Evolutionary conservation across 169 alveolate species (phyloP).

Genomic region (Plasmodium gallinaceum): DNA sequence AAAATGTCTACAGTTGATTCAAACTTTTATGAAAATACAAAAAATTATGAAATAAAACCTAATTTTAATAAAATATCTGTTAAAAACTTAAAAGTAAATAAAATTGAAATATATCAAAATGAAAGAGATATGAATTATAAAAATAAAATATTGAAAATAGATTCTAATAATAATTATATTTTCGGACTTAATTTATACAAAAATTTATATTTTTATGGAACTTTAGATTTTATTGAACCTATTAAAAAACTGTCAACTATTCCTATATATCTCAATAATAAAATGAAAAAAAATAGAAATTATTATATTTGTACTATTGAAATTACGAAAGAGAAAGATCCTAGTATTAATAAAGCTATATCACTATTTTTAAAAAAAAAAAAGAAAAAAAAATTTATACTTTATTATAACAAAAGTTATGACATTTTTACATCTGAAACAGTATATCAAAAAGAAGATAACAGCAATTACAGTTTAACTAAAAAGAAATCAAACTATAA

Average conservation of each 20-base stretch:
- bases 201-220: slow-evolving; percentile 24
- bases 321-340: slow-evolving; percentile 1
- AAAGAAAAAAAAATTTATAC: background rate
- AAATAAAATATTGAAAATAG: slow-evolving; percentile 13
- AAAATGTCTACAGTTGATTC: background rate
- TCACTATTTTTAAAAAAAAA: slow-evolving; percentile 23
- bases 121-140: slow-evolving; percentile 25
- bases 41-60: background rate
- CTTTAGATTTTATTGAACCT: background rate
- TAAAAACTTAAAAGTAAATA: slow-evolving; percentile 13
- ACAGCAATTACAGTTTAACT: background rate
- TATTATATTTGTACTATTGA: slow-evolving; percentile 19
- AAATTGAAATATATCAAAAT: slow-evolving; percentile 28
- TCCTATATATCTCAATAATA: slow-evolving; percentile 17
- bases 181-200: slow-evolving; percentile 11
- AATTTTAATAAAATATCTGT: background rate
- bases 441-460: background rate
- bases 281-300: slow-evolving; percentile 2
- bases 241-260: background rate
- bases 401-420: slow-evolving; percentile 13
- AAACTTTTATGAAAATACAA: background rate
- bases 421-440: background rate
- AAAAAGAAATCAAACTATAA: background rate
- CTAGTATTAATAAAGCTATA: slow-evolving; percentile 4
- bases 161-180: background rate